These are phyloP conservation scores for Fusarium nodosum DNA, from an alignment of 2,329 filamentous ascomycete genomes.

Conservation along the genomic window DNA sequence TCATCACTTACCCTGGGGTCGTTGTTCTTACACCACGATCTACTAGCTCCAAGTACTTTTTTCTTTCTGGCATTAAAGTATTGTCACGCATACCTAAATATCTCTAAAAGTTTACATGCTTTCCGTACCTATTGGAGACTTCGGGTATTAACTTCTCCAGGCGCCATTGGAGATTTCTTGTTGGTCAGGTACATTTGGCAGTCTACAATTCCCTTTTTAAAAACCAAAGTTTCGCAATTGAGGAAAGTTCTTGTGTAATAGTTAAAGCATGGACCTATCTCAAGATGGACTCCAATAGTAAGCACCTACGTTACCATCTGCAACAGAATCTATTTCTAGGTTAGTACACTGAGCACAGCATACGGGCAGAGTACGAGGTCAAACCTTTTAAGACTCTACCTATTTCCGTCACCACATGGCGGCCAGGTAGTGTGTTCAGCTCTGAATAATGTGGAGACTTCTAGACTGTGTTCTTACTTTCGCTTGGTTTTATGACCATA, in stretches of 20 bases:
- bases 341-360: neutral
- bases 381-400: conserved; percentile 14
- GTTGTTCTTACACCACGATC: conserved; percentile 46
- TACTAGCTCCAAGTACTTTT: conserved; percentile 19
- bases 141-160: neutral
- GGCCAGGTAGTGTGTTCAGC: conserved; percentile 3
- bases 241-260: neutral
- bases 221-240: neutral
- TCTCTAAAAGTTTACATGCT: neutral
- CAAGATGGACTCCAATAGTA: neutral
- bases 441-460: conserved; percentile 20
- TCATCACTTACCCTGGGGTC: conserved; percentile 25
- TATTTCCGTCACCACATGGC: conserved; percentile 48
- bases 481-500: conserved; percentile 12
- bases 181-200: neutral
- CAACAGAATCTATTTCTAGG: neutral
- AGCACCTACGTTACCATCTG: neutral
- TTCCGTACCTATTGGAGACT: neutral
- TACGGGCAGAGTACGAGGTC: conserved; percentile 6
- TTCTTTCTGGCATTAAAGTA: conserved; percentile 4
- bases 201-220: neutral
- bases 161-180: neutral
- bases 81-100: neutral
- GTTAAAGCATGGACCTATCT: neutral
- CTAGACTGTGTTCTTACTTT: conserved; percentile 29